Evolutionary conservation across 1,284 basidiomycete genomes (phyloP).

Genomic region (Irpex rosettiformis): DNA sequence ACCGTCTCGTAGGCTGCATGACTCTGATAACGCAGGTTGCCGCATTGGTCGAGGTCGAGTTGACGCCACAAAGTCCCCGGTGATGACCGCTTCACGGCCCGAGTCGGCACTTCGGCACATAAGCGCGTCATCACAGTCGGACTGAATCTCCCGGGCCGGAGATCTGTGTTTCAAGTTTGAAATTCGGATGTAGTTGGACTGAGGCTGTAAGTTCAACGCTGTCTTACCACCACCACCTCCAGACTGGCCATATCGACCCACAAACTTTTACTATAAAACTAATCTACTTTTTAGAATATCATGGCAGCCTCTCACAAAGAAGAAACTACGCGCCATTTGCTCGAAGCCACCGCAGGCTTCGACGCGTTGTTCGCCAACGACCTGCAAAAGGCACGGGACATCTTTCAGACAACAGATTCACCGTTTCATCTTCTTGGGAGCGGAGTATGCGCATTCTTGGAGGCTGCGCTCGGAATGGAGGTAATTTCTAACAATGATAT

Average conservation of each 20-base stretch:
- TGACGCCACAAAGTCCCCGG: background rate
- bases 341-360: constrained; percentile 57
- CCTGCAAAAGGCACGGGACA: constrained; percentile 45
- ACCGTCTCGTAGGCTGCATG: too few relatives aligned
- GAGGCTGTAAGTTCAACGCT: background rate
- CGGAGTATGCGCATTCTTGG: constrained; percentile 70
- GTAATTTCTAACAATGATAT: constrained; percentile 27
- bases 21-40: too few relatives aligned
- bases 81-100: background rate
- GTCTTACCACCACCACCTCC: background rate
- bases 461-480: constrained; percentile 81
- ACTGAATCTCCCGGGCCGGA: background rate
- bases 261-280: background rate
- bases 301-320: constrained; percentile 5
- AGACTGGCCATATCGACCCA: background rate
- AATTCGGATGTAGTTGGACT: background rate
- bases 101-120: background rate
- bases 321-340: constrained; percentile 36
- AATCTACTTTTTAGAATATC: background rate
- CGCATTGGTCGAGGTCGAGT: too few relatives aligned
- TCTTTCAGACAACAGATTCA: constrained; percentile 49
- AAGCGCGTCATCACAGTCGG: background rate
- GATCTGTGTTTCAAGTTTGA: background rate
- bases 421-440: constrained; percentile 70
- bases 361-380: constrained; percentile 68